Percentiles rank a stretch among this genome's conserved stretches.
Evolutionary conservation across 192 early-diverging fungal species (phyloP).

Genomic region (Coemansia reversa): DNA sequence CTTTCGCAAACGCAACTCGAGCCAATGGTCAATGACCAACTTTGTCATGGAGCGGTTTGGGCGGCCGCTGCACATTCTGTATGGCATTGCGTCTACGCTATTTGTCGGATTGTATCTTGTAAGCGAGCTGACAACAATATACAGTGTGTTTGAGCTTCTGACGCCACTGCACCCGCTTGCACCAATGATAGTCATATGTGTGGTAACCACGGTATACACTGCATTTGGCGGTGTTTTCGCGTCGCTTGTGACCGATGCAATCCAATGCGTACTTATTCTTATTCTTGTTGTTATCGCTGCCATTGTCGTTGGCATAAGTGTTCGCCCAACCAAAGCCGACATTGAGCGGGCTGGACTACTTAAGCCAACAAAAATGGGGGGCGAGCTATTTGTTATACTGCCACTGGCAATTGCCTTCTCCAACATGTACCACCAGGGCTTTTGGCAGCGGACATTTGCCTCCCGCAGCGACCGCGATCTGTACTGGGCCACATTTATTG

Average conservation of each 20-base stretch:
- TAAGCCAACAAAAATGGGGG: constrained; percentile 64
- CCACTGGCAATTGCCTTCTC: constrained; percentile 62
- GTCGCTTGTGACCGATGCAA: constrained; percentile 66
- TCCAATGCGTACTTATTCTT: constrained; percentile 60
- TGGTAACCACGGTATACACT: constrained; percentile 68
- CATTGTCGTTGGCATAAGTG: constrained; percentile 57
- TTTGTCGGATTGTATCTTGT: constrained; percentile 64
- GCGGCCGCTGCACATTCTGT: constrained; percentile 57
- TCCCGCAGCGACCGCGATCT: constrained; percentile 63
- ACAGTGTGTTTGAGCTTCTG: constrained; percentile 57
- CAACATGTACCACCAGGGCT: constrained; percentile 68
- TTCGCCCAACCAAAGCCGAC: constrained; percentile 53
- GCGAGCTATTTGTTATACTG: constrained; percentile 63
- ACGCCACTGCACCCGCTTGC: constrained; percentile 58
- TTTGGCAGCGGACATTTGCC: constrained; percentile 77
- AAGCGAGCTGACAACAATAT: constrained; percentile 68
- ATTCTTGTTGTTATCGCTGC: constrained; percentile 56
- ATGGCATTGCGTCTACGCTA: constrained; percentile 60
- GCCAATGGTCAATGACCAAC: constrained; percentile 64
- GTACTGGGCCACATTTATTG: constrained; percentile 57
- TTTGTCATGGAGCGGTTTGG: constrained; percentile 67
- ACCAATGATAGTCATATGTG: constrained; percentile 59
- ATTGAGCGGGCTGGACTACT: constrained; percentile 56
- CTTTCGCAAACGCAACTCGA: constrained; percentile 60
- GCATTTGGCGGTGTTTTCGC: constrained; percentile 67